phyloP scores from a whole-genome alignment of 2,329 filamentous ascomycete genomes.

The Akanthomyces dipterigenus region DNA sequence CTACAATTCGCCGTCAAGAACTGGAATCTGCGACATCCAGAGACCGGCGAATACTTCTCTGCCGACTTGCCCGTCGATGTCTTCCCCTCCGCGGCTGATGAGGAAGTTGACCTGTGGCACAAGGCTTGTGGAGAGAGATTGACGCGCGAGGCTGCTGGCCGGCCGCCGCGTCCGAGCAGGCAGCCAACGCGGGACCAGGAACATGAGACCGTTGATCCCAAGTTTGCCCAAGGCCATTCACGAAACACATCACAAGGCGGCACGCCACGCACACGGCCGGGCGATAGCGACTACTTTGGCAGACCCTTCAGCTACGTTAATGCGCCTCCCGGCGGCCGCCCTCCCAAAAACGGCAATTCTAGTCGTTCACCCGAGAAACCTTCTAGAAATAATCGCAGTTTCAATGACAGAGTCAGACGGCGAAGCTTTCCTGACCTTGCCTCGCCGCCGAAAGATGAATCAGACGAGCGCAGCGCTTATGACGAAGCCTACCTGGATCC shows the following conservation, averaged over 20 bases:
- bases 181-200: slow-evolving; percentile 18
- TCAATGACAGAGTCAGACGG: slow-evolving; percentile 36
- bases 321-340: slow-evolving; percentile 31
- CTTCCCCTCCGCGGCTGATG: slow-evolving; percentile 67
- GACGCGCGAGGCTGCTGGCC: slow-evolving; percentile 50
- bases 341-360: slow-evolving; percentile 22
- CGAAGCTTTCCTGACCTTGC: slow-evolving; percentile 47
- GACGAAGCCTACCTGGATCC: slow-evolving; percentile 29
- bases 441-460: slow-evolving; percentile 25
- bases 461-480: slow-evolving; percentile 20
- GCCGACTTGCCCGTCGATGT: slow-evolving; percentile 50
- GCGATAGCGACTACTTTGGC: slow-evolving; percentile 27
- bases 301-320: slow-evolving; percentile 35
- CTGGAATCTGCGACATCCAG: slow-evolving; percentile 69
- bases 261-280: slow-evolving; percentile 21
- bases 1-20: slow-evolving; percentile 72
- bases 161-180: slow-evolving; percentile 20
- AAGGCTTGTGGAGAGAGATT: slow-evolving; percentile 66
- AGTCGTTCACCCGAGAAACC: slow-evolving; percentile 29
- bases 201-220: slow-evolving; percentile 28
- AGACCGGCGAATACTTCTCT: slow-evolving; percentile 64
- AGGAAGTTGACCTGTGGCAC: slow-evolving; percentile 82
- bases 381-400: slow-evolving; percentile 25
- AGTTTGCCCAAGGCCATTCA: slow-evolving; percentile 31
- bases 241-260: slow-evolving; percentile 21